phyloP scores from a whole-genome alignment of 192 early-diverging fungal genomes.

The Coemansia sp. region DNA sequence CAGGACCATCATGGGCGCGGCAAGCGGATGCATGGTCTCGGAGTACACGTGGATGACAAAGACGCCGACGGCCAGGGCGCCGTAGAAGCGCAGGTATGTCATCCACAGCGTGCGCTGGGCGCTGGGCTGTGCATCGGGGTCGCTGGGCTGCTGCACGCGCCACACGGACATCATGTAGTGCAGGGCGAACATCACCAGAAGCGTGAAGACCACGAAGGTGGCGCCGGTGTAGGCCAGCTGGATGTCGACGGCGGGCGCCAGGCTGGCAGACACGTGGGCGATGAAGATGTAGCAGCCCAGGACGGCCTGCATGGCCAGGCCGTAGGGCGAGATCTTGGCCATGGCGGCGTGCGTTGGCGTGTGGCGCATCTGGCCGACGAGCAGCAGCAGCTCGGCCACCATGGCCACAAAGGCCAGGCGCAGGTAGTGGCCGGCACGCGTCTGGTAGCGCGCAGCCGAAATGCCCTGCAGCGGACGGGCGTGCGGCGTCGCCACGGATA shows the following conservation, averaged over 20 bases:
- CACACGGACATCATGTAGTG: slow-evolving; percentile 69
- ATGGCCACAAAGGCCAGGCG: slow-evolving; percentile 15
- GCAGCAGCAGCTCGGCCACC: slow-evolving; percentile 25
- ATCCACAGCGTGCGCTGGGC: slow-evolving; percentile 25
- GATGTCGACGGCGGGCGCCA: slow-evolving; percentile 49
- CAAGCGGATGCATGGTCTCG: slow-evolving; percentile 48
- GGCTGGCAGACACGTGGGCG: slow-evolving; percentile 58
- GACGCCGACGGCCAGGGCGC: slow-evolving; percentile 57
- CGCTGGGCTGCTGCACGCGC: slow-evolving; percentile 63
- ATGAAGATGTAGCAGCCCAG: slow-evolving; percentile 66
- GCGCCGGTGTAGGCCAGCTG: slow-evolving; percentile 62
- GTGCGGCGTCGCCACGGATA: slow-evolving; percentile 10
- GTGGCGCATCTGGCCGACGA: slow-evolving; percentile 63
- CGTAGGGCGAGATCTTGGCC: slow-evolving; percentile 65
- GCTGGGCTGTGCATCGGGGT: slow-evolving; percentile 30
- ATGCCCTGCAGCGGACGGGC: slow-evolving; percentile 13
- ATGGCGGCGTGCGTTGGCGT: slow-evolving; percentile 66
- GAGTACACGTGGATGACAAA: slow-evolving; percentile 62
- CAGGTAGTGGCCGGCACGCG: slow-evolving; percentile 21
- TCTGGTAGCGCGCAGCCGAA: slow-evolving; percentile 6
- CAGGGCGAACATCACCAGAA: slow-evolving; percentile 68
- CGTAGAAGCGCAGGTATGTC: slow-evolving; percentile 42
- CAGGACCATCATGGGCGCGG: slow-evolving; percentile 45
- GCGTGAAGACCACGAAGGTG: slow-evolving; percentile 62
- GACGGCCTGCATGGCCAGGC: slow-evolving; percentile 60